Conservation (phyloP, 768 basidiomycete species). For the Termitomyces eurrhizus region DNA sequence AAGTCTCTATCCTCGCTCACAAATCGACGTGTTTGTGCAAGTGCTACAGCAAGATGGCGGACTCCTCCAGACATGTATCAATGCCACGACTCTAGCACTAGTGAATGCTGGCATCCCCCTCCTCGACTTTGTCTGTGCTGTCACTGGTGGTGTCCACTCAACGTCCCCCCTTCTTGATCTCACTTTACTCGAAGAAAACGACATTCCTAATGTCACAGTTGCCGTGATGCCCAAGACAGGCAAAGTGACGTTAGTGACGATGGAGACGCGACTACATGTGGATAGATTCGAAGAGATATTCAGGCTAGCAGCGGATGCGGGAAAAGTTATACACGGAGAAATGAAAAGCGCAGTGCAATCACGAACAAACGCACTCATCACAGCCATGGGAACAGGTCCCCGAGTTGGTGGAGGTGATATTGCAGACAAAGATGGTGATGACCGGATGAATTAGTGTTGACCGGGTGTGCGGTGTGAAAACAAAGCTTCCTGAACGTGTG, state of each 20-base stretch:
- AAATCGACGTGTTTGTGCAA: constrained; percentile 93
- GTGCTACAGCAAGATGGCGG: constrained; percentile 94
- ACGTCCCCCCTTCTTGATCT: constrained; percentile 83
- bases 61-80: constrained; percentile 86
- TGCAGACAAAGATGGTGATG: constrained; percentile 31
- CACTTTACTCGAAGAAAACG: constrained; percentile 84
- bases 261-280: constrained; percentile 93
- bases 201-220: constrained; percentile 83
- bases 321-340: constrained; percentile 73
- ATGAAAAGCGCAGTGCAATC: constrained; percentile 72
- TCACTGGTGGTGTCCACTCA: constrained; percentile 84
- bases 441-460: constrained; percentile 33
- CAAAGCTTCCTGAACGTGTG: constrained; percentile 3
- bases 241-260: constrained; percentile 81
- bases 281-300: constrained; percentile 92
- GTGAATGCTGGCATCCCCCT: constrained; percentile 89
- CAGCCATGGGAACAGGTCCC: constrained; percentile 52
- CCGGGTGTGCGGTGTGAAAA: constrained; percentile 8
- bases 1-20: constrained; percentile 86
- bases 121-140: constrained; percentile 85
- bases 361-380: constrained; percentile 59
- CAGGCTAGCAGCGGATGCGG: constrained; percentile 70
- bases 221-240: constrained; percentile 87
- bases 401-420: constrained; percentile 24
- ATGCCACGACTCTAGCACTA: constrained; percentile 91